Conservation (phyloP, 2,329 filamentous ascomycete species). For the Cordyceps javanica region DNA sequence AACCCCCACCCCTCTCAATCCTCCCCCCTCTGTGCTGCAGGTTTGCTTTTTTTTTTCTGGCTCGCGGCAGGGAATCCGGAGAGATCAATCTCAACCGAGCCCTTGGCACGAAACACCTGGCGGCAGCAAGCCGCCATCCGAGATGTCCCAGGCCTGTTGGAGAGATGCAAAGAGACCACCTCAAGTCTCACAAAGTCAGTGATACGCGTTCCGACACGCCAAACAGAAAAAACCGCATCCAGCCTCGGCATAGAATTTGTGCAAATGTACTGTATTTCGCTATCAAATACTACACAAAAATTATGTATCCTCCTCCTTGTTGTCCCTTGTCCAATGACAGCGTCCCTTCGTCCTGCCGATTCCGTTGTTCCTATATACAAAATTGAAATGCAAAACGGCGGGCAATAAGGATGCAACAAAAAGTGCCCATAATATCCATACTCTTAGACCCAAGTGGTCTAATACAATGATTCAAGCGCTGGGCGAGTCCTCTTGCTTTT, state of each 20-base stretch:
- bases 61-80: too few relatives aligned
- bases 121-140: too few relatives aligned
- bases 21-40: too few relatives aligned
- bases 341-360: background rate
- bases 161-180: too few relatives aligned
- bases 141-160: too few relatives aligned
- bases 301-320: constrained; percentile 9
- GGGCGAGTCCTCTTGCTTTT: constrained; percentile 9
- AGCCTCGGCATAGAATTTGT: background rate
- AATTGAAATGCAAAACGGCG: background rate
- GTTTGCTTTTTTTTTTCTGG: too few relatives aligned
- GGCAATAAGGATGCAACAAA: background rate
- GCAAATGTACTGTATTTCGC: constrained; percentile 13
- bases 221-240: background rate
- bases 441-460: background rate
- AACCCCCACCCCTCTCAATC: too few relatives aligned
- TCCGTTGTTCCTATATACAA: constrained; percentile 3
- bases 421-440: background rate
- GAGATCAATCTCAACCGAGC: too few relatives aligned
- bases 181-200: too few relatives aligned
- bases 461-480: constrained; percentile 2
- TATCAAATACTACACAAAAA: constrained; percentile 6
- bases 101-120: too few relatives aligned
- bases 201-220: too few relatives aligned
- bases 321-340: background rate